Evolutionary conservation across 2,329 filamentous ascomycete genomes (phyloP).

Genomic region (Claviceps fusiformis): DNA sequence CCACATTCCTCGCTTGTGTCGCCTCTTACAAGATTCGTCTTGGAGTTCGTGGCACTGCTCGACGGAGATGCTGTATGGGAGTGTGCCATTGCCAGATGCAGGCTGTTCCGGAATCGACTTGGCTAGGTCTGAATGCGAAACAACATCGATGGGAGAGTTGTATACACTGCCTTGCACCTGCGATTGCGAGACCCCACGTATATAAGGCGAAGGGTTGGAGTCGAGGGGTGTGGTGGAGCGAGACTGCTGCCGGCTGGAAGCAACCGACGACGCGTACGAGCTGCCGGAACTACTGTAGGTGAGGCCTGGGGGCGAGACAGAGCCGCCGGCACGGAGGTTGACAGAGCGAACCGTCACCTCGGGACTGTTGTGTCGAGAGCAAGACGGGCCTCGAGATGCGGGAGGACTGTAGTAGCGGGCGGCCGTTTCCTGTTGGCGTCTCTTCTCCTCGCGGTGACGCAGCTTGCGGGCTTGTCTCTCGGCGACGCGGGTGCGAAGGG

Average conservation of each 20-base stretch:
- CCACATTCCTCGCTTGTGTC: constrained; percentile 37
- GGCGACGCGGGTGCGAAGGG: constrained; percentile 53
- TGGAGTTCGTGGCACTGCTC: constrained; percentile 39
- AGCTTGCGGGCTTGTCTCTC: constrained; percentile 37
- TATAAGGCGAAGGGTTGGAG: constrained; percentile 29
- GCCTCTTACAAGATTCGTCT: constrained; percentile 33
- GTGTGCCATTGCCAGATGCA: constrained; percentile 20
- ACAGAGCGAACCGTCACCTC: constrained; percentile 26
- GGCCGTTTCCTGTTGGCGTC: constrained; percentile 24
- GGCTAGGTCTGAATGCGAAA: constrained; percentile 25
- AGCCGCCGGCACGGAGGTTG: constrained; percentile 21
- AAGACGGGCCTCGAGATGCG: constrained; percentile 29
- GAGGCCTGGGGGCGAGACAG: constrained; percentile 32
- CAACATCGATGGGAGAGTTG: constrained; percentile 35
- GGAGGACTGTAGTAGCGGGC: constrained; percentile 32
- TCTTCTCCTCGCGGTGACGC: constrained; percentile 33
- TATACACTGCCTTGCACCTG: constrained; percentile 28
- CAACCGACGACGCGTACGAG: constrained; percentile 34
- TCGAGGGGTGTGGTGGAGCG: constrained; percentile 40
- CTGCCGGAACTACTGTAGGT: constrained; percentile 35
- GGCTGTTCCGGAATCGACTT: constrained; percentile 17
- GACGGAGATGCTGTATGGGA: constrained; percentile 42
- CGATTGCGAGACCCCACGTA: constrained; percentile 20
- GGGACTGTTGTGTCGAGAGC: constrained; percentile 26
- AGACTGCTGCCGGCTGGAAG: constrained; percentile 34